Base-by-base conservation (phyloP, 805 yeast genomes). In the Barnettozyma pratensis region DNA sequence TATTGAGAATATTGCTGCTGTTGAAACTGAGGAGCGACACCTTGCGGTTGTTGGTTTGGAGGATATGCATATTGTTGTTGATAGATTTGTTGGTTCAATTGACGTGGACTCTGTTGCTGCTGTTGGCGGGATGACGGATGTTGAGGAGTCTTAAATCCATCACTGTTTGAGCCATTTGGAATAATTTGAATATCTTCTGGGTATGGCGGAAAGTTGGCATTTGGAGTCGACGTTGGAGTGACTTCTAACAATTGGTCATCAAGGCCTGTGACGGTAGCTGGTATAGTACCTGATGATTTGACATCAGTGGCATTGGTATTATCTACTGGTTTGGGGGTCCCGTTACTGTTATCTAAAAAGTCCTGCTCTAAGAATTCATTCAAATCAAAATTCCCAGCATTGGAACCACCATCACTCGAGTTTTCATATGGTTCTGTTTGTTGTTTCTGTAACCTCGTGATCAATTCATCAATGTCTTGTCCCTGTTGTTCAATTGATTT, bases 401-500 rank as follows among this genome's bases (percentile, higher is more conserved):
- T 28, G 34, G 42, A 25, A 25, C 32, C 8, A 7, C 38, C 30
- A 32, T 43, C 39, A 30, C 19, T 42, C 27, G 44, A 34, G 8
- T 19, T 26, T 3, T 30, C 30, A 12, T 39, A 39, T 2, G 39
- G 42, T 7, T 10, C 41, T 19, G 19, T 19, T 39, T 51, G 53
- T 8, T 49, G 50, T 7, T 43, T 45, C 27, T 54, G 58, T 1
- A 61, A 34, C 32, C 54, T 42, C 2, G 54, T 26, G 3, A 61
- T 57, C 25, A 61, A 44, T 28, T 61, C 64, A 39, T 61, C 56
- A n/a, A 61, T 56, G 7, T 53, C 52, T 25, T 55, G 57, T 1
- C 58, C 65, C 37, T 61, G 64, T 41, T 55, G 56, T 25, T 58
- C 62, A 41, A 61, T 56, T 1, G 62, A 47, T 39, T 51, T 52